A percentile compares a stretch with the other conserved stretches of the same genome.
Evolutionary conservation across 2,329 filamentous ascomycete species (phyloP).

Genomic region (Xylaria sp.): DNA sequence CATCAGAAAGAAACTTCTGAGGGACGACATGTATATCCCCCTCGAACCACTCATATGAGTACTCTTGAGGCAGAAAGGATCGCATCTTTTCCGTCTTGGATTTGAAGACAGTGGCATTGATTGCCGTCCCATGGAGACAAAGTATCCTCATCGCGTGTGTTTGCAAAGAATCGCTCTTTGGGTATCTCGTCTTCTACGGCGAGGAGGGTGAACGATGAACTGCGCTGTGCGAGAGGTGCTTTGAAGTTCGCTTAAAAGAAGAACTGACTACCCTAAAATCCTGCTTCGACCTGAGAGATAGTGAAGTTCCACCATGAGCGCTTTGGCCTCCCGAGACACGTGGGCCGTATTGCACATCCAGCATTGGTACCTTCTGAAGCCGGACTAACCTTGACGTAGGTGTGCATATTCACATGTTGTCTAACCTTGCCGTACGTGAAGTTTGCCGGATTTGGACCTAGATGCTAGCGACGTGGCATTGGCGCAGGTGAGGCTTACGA

Average conservation of each 20-base stretch:
- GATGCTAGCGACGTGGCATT: slow-evolving; percentile 15
- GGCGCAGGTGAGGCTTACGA: slow-evolving; percentile 9
- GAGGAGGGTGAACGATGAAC: slow-evolving; percentile 13
- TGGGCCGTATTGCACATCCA: not conserved
- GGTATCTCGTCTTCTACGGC: not conserved
- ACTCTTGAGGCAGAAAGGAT: slow-evolving; percentile 16
- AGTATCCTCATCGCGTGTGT: slow-evolving; percentile 16
- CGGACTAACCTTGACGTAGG: not conserved
- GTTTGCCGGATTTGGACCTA: not conserved
- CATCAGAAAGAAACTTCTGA: slow-evolving; percentile 22
- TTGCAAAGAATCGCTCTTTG: not conserved
- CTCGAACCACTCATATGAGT: slow-evolving; percentile 24
- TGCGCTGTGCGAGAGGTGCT: not conserved
- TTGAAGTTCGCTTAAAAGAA: not conserved
- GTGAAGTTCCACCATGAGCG: slow-evolving; percentile 11
- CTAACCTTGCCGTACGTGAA: not conserved
- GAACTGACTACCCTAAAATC: slow-evolving; percentile 20
- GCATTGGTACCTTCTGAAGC: slow-evolving; percentile 2
- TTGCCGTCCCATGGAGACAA: slow-evolving; percentile 26
- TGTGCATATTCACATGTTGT: not conserved
- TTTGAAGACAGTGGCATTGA: slow-evolving; percentile 20
- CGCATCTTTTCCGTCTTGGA: slow-evolving; percentile 25
- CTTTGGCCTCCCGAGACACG: slow-evolving; percentile 11
- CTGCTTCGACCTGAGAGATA: slow-evolving; percentile 6
- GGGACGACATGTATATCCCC: slow-evolving; percentile 16